Evolutionary conservation across 257 asterid species (phyloP), one percentile per base, ranked within the genome.

Genomic region (Dorcoceras hygrometricum): DNA sequence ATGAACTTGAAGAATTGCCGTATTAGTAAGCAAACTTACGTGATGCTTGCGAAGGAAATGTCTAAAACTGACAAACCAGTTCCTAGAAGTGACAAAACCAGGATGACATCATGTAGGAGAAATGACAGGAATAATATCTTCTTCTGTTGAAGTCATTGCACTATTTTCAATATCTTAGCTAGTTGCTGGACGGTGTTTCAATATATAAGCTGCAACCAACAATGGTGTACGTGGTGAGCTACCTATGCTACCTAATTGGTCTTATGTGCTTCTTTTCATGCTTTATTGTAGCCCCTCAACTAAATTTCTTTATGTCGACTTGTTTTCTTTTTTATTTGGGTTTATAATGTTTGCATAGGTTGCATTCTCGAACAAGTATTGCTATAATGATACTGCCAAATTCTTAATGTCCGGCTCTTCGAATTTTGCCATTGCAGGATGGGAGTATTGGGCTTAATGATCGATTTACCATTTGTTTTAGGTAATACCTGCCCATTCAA

Each of bases 1-100:
- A 80, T 93, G 91, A 81, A 80, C 19, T 82, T 87, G 24, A 86
- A 81, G 86, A 82, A 83, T 62, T 65, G 84, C 74, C 29, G 69
- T 59, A 61, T 90, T 62, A 76, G 83, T 80, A 66, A 75, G 78
- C 94, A 75, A 72, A 86, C 96, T 18, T 53, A 73, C 69, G 25
- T 58, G 24, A 81, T 80, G 64, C 77, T 93, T 71, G 87, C 87
- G 46, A 83, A 75, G 77, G 94, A 89, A 73, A 69, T 87, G 71
- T 75, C 89, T 24, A 69, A 84, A 73, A 39, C 73, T 23, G 92
- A 80, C 19, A 56, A 73, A 73, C 46, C 76, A 36, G 62, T 66
- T 60, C 66, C 22, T 69, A 57, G 74, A 74, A 73, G 78, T 63
- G 57, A 62, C 70, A 48, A 74, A 74, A 71, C 66, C 79, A 19